Conservation (phyloP, 2,329 filamentous ascomycete genomes). For the Corinectria fuckeliana region DNA sequence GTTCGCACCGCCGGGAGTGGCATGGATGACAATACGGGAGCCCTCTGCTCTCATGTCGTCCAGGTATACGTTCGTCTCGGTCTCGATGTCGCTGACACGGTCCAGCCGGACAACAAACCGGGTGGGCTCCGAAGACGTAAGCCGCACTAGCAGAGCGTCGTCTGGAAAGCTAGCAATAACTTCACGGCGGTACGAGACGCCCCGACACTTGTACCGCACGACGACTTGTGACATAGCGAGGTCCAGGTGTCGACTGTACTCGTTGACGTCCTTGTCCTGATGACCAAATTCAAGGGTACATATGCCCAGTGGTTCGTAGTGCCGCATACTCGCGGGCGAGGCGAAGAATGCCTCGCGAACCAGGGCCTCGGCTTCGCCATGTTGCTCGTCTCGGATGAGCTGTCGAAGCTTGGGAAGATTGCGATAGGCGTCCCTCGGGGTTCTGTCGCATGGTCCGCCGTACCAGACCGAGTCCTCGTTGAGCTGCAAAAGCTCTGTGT, state of each 20-base stretch:
- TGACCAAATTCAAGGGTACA: conserved; percentile 49
- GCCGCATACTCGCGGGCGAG: conserved; percentile 34
- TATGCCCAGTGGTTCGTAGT: conserved; percentile 42
- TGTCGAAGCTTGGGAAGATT: conserved; percentile 27
- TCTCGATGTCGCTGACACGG: conserved; percentile 28
- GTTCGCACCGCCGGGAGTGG: conserved; percentile 29
- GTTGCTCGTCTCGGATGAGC: conserved; percentile 31
- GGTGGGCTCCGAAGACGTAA: conserved; percentile 27
- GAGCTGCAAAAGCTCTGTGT: conserved; percentile 49
- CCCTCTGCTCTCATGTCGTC: conserved; percentile 28
- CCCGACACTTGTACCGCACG: conserved; percentile 44
- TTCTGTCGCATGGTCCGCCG: conserved; percentile 52
- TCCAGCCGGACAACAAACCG: conserved; percentile 35
- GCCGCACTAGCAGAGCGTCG: conserved; percentile 41
- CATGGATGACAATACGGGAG: conserved; percentile 25
- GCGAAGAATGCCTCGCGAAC: conserved; percentile 31
- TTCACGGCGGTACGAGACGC: conserved; percentile 43
- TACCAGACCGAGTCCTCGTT: conserved; percentile 59
- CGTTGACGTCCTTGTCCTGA: conserved; percentile 28
- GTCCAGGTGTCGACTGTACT: conserved; percentile 49
- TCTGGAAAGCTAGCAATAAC: conserved; percentile 51
- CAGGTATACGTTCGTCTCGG: conserved; percentile 36
- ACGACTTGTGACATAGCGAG: conserved; percentile 39
- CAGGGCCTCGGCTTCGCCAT: conserved; percentile 32
- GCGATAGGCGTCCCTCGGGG: conserved; percentile 40